Percentiles rank a stretch among this genome's conserved stretches.
phyloP scores from a whole-genome alignment of 768 basidiomycete genomes.

The Calocybe indica region DNA sequence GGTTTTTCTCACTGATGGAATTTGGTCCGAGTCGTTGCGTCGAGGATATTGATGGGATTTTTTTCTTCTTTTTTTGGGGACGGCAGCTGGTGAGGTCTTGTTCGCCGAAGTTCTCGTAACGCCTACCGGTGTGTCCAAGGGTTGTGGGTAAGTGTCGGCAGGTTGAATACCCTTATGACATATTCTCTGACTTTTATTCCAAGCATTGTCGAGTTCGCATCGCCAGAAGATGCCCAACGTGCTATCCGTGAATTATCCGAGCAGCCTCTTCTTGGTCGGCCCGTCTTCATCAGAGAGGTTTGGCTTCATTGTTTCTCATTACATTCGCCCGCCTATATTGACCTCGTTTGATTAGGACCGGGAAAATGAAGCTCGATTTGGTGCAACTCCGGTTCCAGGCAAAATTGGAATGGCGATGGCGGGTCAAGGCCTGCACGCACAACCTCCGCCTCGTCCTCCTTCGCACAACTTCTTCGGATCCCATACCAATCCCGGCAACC shows the following conservation, averaged over 20 bases:
- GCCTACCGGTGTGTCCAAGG: conserved; percentile 94
- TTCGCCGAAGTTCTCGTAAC: conserved; percentile 99
- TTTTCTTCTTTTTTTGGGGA: conserved; percentile 85
- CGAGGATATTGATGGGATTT: conserved; percentile 94
- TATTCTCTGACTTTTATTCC: conserved; percentile 8
- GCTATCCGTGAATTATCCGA: conserved; percentile 91
- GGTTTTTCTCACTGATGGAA: conserved; percentile 39
- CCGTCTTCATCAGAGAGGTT: conserved; percentile 96
- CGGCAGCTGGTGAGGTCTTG: conserved; percentile 98
- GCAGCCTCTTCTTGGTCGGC: conserved; percentile 83
- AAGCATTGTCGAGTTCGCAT: conserved; percentile 94
- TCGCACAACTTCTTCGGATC: conserved; percentile 70
- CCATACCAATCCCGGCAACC: conserved; percentile 73
- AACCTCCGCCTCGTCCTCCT: conserved; percentile 77
- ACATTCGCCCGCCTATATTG: not conserved
- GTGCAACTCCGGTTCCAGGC: conserved; percentile 91
- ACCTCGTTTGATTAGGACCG: conserved; percentile 63
- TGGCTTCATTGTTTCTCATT: not conserved
- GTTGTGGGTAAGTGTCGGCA: conserved; percentile 81
- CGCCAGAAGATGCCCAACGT: conserved; percentile 83
- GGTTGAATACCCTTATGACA: not conserved
- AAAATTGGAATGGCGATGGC: conserved; percentile 97
- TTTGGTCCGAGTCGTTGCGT: conserved; percentile 45
- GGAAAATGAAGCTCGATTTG: conserved; percentile 93
- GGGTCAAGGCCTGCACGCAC: conserved; percentile 76